Base-by-base conservation (phyloP, 305 asterid species). In the Solanum hybrid region DNA sequence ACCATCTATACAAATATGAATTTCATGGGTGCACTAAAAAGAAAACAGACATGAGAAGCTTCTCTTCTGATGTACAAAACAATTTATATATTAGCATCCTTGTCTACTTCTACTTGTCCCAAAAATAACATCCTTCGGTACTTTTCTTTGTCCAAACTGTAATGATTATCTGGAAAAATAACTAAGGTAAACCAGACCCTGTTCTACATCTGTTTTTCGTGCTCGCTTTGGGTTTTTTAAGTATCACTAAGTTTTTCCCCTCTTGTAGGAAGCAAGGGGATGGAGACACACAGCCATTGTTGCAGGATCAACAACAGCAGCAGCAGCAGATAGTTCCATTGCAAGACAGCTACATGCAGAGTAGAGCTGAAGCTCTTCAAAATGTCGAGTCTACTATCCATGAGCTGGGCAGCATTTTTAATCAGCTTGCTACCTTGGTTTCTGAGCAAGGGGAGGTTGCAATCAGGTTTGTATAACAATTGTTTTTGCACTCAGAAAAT, bases 381-480 rank as follows among this genome's bases (percentile, higher is more conserved):
- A 96, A 95, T 87, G 98, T 94, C 88, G 99, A 97, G 91, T 96
- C 99, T 26, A 96, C 99, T 31, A 97, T 97, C 90, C 98, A 97
- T 91, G 99, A 96, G 94, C 93, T 97, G 90, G 76, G 99, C 93
- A 96, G 88, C 93, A 96, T 97, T 91, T 97, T 96, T 93, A 96
- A 96, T 90, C 99, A 97, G 92, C 93, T 97, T 85, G 98, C 99
- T 29, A 97, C 98, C 15, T 92, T 97, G 94, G 99, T 97, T 91
- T 96, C 99, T 60, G 95, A 97, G 96, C 99, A 97, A 93, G 99
- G 99, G 90, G 99, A 97, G 90, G 81, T 97, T 89, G 98, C 99
- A 78, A 95, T 96, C 93, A 96, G 99, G 99, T 96, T 51, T 77
- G 72, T 64, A 37, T 88, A 29, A 34, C 45, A 32, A 32, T 79